Conservation (phyloP, 2,329 filamentous ascomycete genomes). For the Trichoderma atroviride region DNA sequence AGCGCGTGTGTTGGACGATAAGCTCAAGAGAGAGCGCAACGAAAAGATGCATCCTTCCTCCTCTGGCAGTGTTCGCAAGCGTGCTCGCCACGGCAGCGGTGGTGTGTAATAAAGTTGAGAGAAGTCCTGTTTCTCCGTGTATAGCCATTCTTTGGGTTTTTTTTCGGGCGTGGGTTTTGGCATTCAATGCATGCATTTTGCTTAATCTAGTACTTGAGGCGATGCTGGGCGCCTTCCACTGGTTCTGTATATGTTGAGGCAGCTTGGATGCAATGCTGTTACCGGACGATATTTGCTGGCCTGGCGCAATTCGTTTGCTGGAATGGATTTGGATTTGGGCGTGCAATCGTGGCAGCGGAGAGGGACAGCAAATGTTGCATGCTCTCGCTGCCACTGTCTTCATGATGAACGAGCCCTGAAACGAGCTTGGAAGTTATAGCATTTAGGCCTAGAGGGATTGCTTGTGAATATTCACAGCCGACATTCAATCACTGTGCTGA, state of each 20-base stretch:
- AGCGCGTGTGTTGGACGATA: conserved; percentile 67
- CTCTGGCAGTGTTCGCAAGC: conserved; percentile 57
- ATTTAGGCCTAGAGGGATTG: background rate
- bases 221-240: background rate
- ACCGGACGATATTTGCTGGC: background rate
- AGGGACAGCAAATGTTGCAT: background rate
- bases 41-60: conserved; percentile 58
- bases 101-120: conserved; percentile 11
- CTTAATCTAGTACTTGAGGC: background rate
- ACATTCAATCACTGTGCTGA: background rate
- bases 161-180: background rate
- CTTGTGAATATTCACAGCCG: background rate
- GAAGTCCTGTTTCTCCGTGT: background rate
- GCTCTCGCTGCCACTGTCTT: background rate
- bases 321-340: background rate
- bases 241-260: background rate
- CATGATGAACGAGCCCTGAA: background rate
- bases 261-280: background rate
- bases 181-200: background rate
- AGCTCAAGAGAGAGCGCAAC: conserved; percentile 65
- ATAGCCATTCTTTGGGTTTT: background rate
- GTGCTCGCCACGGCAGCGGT: conserved; percentile 55
- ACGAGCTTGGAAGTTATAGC: background rate
- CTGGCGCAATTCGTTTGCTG: background rate
- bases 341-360: background rate